phyloP scores from a whole-genome alignment of 78 protist genomes.

The Paulinella micropora region DNA sequence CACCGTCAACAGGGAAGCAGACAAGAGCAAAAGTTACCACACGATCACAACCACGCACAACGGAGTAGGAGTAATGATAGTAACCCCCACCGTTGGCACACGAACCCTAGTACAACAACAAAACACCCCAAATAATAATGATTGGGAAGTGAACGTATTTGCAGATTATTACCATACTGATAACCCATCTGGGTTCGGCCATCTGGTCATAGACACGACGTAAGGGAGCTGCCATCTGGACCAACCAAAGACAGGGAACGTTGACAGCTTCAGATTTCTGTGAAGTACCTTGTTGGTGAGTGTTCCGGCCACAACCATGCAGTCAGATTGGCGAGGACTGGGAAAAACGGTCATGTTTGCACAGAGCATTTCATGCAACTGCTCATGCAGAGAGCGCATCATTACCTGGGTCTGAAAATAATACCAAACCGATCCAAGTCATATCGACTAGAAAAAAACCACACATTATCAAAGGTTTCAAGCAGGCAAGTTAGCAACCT shows the following conservation, averaged over 20 bases:
- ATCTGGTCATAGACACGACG: constrained; percentile 82
- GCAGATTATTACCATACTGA: no score
- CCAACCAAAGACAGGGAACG: neutral
- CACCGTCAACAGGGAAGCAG: no score
- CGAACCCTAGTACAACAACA: no score
- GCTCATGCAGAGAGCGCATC: no score
- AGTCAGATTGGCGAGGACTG: constrained; percentile 79
- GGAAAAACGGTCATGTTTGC: constrained; percentile 21
- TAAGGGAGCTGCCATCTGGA: constrained; percentile 83
- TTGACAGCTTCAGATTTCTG: neutral
- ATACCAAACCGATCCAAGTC: constrained; percentile 86
- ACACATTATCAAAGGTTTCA: neutral
- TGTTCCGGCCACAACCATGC: constrained; percentile 89
- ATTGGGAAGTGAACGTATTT: no score
- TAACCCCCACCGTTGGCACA: constrained; percentile 96
- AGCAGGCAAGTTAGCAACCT: neutral
- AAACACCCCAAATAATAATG: no score
- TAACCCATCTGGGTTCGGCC: constrained; percentile 62
- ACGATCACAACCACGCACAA: constrained; percentile 88
- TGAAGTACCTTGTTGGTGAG: constrained; percentile 67
- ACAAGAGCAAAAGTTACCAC: no score
- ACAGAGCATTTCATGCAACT: no score
- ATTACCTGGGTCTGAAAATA: constrained; percentile 68
- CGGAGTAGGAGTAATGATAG: constrained; percentile 84
- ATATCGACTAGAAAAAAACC: constrained; percentile 58